Conservation (phyloP, 176 grass and related monocot genomes). For the Microstegium vimineum region DNA sequence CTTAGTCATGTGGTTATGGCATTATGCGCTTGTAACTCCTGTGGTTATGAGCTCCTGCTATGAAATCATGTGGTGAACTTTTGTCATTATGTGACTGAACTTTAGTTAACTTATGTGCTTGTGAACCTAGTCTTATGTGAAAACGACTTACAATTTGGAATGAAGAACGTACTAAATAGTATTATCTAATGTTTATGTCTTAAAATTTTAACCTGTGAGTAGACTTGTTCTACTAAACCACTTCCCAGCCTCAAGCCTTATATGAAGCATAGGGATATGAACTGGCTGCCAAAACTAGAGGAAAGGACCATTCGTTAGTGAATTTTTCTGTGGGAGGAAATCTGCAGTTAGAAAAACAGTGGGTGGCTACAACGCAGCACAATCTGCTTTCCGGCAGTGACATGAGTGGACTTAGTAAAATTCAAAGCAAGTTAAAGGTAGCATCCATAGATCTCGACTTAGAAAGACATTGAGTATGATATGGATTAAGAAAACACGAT, state of each 20-base stretch:
- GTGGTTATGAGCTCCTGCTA: background rate
- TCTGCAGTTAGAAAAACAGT: background rate
- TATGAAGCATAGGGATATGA: background rate
- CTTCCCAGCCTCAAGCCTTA: background rate
- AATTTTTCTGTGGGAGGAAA: too few relatives aligned
- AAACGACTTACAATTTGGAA: background rate
- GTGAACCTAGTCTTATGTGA: background rate
- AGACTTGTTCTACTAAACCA: background rate
- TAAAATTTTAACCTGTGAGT: background rate
- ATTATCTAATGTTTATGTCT: background rate
- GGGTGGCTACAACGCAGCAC: too few relatives aligned
- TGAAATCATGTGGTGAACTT: background rate
- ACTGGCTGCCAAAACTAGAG: background rate
- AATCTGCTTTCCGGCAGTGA: background rate
- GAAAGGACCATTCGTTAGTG: background rate
- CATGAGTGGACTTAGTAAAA: background rate
- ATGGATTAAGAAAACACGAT: too few relatives aligned
- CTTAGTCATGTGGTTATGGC: background rate
- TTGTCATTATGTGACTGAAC: background rate
- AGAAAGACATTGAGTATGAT: too few relatives aligned
- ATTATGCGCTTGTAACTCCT: background rate
- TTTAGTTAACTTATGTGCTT: background rate
- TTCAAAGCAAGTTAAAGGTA: background rate
- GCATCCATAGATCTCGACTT: background rate
- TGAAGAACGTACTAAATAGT: background rate